These are phyloP conservation scores for Nothophaeocryptopus gaeumannii DNA, from an alignment of 2,329 filamentous ascomycete genomes.

Conservation along the genomic window DNA sequence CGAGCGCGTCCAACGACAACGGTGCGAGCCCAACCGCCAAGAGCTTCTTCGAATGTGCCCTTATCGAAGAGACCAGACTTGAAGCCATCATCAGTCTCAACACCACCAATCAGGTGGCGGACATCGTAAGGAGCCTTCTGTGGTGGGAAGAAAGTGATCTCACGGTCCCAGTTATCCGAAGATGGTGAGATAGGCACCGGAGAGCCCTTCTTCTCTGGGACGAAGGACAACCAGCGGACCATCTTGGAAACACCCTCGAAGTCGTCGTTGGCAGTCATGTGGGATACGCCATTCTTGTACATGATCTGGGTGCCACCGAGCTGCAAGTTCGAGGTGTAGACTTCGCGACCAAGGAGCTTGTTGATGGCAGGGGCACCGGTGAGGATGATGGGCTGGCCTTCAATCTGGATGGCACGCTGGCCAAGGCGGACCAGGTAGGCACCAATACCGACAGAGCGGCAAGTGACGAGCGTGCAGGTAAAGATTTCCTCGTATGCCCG, in stretches of 20 bases:
- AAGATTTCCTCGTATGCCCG: conserved; percentile 98
- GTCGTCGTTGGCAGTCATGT: conserved; percentile 97
- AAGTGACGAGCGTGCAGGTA: conserved; percentile 95
- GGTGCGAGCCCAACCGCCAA: conserved; percentile 94
- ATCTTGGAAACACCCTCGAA: conserved; percentile 98
- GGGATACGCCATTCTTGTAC: conserved; percentile 99
- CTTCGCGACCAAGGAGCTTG: conserved; percentile 95
- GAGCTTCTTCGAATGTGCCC: conserved; percentile 92
- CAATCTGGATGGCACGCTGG: conserved; percentile 97
- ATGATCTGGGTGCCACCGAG: conserved; percentile 99
- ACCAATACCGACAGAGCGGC: conserved; percentile 97
- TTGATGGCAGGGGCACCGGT: conserved; percentile 97
- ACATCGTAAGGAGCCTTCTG: conserved; percentile 88
- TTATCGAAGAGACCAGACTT: conserved; percentile 91
- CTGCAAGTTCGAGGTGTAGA: conserved; percentile 98
- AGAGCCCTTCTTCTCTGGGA: conserved; percentile 90
- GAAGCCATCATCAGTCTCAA: conserved; percentile 81
- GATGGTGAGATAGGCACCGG: conserved; percentile 89
- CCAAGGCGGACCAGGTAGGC: conserved; percentile 97
- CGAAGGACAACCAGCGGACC: conserved; percentile 95
- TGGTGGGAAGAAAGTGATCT: conserved; percentile 76
- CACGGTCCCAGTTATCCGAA: conserved; percentile 86
- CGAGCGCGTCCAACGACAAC: conserved; percentile 96
- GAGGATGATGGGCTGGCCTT: conserved; percentile 97
- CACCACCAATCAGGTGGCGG: conserved; percentile 86